A percentile compares a stretch with the other conserved stretches of the same genome.
These are phyloP conservation scores for Neopestalotiopsis sp. DNA, from an alignment of 2,329 filamentous ascomycete genomes.

Conservation along the genomic window DNA sequence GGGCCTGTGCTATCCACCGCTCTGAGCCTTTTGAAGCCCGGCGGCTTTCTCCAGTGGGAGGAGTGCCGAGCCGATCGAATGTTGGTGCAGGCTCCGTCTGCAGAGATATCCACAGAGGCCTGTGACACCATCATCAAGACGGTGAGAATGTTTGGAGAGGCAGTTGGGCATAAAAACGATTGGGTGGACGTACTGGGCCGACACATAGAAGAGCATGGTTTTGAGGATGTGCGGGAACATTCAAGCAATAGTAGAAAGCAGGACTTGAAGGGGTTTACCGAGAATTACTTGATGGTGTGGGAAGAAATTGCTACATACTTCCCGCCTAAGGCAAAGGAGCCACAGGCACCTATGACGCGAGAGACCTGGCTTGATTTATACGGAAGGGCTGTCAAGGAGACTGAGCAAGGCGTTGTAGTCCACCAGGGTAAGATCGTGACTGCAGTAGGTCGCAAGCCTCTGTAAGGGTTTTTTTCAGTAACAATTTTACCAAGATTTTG, in stretches of 20 bases:
- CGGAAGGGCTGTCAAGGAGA: slow-evolving; percentile 28
- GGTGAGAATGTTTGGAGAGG: slow-evolving; percentile 14
- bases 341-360: slow-evolving; percentile 26
- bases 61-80: slow-evolving; percentile 25
- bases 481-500: background rate
- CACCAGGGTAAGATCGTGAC: slow-evolving; percentile 17
- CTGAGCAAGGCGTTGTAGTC: slow-evolving; percentile 30
- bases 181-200: slow-evolving; percentile 22
- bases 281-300: slow-evolving; percentile 34
- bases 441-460: slow-evolving; percentile 4
- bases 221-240: slow-evolving; percentile 18
- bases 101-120: slow-evolving; percentile 13
- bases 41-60: slow-evolving; percentile 33
- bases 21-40: slow-evolving; percentile 29
- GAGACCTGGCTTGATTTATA: slow-evolving; percentile 29
- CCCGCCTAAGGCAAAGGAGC: slow-evolving; percentile 23
- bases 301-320: slow-evolving; percentile 29
- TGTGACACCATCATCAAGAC: slow-evolving; percentile 25
- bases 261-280: slow-evolving; percentile 33
- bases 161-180: slow-evolving; percentile 19
- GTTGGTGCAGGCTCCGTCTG: slow-evolving; percentile 20
- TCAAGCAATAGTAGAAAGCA: slow-evolving; percentile 15
- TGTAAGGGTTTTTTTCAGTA: background rate
- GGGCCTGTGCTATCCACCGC: slow-evolving; percentile 23
- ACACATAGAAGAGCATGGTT: slow-evolving; percentile 22